Conservation (phyloP, 1,284 basidiomycete genomes). For the Trametes pubescens region DNA sequence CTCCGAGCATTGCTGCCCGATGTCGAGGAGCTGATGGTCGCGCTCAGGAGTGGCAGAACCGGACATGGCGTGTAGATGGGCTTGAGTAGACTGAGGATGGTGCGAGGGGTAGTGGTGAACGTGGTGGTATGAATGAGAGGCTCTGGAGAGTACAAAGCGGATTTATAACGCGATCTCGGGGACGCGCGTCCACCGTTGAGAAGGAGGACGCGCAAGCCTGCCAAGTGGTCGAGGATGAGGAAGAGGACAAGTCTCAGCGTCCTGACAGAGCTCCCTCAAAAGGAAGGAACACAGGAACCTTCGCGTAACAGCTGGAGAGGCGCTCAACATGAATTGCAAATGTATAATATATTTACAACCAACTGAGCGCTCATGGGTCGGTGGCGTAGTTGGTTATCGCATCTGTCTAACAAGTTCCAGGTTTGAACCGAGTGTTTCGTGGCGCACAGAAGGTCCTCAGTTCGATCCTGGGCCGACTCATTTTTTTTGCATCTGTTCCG, state of each 20-base stretch:
- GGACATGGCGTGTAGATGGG: conserved; percentile 37
- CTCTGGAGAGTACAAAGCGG: not conserved
- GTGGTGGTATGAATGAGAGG: conserved; percentile 7
- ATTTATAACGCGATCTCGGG: conserved; percentile 21
- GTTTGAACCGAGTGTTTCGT: too few species aligned
- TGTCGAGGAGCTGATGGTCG: conserved; percentile 62
- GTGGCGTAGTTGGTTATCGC: conserved; percentile 85
- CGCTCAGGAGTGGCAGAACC: conserved; percentile 45
- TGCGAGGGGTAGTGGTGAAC: not conserved
- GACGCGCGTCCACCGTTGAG: conserved; percentile 37
- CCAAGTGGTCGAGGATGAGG: not conserved
- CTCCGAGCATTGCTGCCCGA: conserved; percentile 78
- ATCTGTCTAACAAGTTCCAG: conserved; percentile 81
- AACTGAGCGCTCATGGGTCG: too few species aligned
- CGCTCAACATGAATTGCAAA: not conserved
- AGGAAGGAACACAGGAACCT: not conserved
- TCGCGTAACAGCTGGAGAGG: not conserved
- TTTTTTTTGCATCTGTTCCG: not conserved
- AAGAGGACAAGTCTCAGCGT: not conserved
- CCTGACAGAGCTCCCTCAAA: not conserved
- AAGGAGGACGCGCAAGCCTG: conserved; percentile 30
- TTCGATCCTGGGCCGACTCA: conserved; percentile 35
- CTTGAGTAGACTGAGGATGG: not conserved
- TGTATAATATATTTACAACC: not conserved
- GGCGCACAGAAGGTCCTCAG: conserved; percentile 35